Evolutionary conservation across 176 grass and related monocot genomes (phyloP).

Genomic region (Oryza australiensis): DNA sequence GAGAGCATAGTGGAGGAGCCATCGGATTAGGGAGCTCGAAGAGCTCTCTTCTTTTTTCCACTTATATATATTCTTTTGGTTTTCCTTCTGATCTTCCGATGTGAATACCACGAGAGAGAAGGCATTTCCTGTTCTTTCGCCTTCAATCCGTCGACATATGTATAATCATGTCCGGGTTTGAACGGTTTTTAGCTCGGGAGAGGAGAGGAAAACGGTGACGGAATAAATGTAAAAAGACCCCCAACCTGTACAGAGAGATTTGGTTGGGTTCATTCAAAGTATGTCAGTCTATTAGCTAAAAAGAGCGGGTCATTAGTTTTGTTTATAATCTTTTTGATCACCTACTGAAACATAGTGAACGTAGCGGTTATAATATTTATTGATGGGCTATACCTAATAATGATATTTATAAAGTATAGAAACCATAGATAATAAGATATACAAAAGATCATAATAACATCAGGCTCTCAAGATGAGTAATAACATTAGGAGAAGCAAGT

Average conservation of each 20-base stretch:
- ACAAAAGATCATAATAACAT: too few relatives aligned
- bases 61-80: constrained; percentile 28
- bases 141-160: constrained; percentile 34
- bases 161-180: constrained; percentile 30
- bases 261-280: constrained; percentile 15
- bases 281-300: too few relatives aligned
- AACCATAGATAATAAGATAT: too few relatives aligned
- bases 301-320: too few relatives aligned
- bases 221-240: constrained; percentile 29
- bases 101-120: constrained; percentile 39
- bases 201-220: constrained; percentile 21
- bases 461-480: too few relatives aligned
- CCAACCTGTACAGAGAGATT: constrained; percentile 49
- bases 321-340: neutral
- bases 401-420: too few relatives aligned
- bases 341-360: too few relatives aligned
- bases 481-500: too few relatives aligned
- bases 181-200: constrained; percentile 37
- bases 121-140: constrained; percentile 21
- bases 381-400: too few relatives aligned
- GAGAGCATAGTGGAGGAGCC: constrained; percentile 82
- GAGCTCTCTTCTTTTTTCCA: constrained; percentile 20
- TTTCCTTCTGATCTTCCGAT: constrained; percentile 45
- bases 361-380: too few relatives aligned
- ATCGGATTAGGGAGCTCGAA: constrained; percentile 36